Conservation (phyloP, 2,329 filamentous ascomycete genomes). For the Trichocomaceae sp. region DNA sequence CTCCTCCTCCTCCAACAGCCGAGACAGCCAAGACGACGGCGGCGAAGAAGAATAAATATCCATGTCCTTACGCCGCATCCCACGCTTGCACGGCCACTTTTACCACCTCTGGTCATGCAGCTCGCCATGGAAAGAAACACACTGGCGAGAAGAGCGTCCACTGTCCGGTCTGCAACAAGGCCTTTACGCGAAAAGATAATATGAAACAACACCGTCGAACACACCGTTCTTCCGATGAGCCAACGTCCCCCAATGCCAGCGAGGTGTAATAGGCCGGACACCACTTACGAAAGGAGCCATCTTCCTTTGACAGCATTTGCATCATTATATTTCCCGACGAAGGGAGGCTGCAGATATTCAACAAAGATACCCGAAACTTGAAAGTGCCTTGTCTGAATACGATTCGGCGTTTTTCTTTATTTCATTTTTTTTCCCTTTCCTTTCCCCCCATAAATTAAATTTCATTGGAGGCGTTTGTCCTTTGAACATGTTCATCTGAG, state of each 20-base stretch:
- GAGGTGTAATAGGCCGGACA: background rate
- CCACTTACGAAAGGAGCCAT: too few relatives aligned
- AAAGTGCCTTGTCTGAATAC: background rate
- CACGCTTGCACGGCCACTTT: conserved; percentile 57
- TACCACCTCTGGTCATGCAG: conserved; percentile 61
- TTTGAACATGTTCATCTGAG: conserved; percentile 1
- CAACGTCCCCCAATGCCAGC: conserved; percentile 3
- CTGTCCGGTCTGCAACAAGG: conserved; percentile 61
- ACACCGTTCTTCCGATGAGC: conserved; percentile 40
- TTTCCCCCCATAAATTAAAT: background rate
- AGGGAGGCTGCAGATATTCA: background rate
- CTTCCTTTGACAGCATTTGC: background rate
- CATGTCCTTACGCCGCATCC: conserved; percentile 56
- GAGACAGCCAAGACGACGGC: conserved; percentile 22
- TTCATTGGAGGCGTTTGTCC: background rate
- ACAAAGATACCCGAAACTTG: conserved; percentile 2
- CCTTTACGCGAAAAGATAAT: conserved; percentile 62
- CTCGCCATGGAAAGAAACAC: conserved; percentile 63
- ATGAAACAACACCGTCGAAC: conserved; percentile 64
- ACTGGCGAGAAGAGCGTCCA: conserved; percentile 63
- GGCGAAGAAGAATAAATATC: conserved; percentile 56
- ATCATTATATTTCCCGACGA: background rate
- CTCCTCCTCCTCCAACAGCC: conserved; percentile 19
- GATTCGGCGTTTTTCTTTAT: background rate
- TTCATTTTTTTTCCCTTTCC: background rate